These are phyloP conservation scores for Phaeoacremonium minimum DNA, from an alignment of 2,329 filamentous ascomycete species.

Conservation along the genomic window DNA sequence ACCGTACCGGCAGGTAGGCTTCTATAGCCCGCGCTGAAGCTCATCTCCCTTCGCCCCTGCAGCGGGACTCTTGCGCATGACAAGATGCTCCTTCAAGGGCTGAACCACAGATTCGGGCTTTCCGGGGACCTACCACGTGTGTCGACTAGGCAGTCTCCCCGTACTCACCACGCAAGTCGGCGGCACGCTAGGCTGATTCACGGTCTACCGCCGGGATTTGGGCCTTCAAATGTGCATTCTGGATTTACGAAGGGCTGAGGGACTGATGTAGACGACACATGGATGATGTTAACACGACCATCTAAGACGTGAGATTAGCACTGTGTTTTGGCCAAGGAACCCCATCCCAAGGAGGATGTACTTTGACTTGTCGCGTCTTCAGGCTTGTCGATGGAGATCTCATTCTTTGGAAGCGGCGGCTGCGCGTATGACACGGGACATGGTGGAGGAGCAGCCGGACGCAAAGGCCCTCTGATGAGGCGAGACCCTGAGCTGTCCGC, in stretches of 20 bases:
- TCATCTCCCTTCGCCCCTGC: too few species aligned
- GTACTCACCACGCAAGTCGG: too few species aligned
- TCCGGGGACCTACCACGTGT: too few species aligned
- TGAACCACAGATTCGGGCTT: too few species aligned
- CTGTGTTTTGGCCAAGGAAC: background rate
- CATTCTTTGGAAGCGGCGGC: background rate
- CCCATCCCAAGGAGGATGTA: too few species aligned
- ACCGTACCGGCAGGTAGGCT: too few species aligned
- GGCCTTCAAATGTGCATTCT: background rate
- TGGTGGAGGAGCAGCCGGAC: background rate
- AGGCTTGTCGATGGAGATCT: conserved; percentile 5
- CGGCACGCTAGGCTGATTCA: background rate
- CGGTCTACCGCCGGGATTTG: background rate
- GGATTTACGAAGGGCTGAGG: conserved; percentile 9
- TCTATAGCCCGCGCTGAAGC: too few species aligned
- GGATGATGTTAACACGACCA: background rate
- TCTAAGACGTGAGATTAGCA: background rate
- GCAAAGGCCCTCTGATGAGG: conserved; percentile 6
- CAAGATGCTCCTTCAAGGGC: too few species aligned
- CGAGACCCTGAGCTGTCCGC: background rate
- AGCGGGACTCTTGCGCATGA: too few species aligned
- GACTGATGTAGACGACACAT: conserved; percentile 4
- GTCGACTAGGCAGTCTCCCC: too few species aligned
- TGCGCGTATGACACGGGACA: conserved; percentile 4
- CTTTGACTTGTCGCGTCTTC: conserved; percentile 2